A percentile compares a stretch with the other conserved stretches of the same genome.
These are phyloP conservation scores for Penicillium sp. DNA, from an alignment of 2,329 filamentous ascomycete genomes.

Conservation along the genomic window DNA sequence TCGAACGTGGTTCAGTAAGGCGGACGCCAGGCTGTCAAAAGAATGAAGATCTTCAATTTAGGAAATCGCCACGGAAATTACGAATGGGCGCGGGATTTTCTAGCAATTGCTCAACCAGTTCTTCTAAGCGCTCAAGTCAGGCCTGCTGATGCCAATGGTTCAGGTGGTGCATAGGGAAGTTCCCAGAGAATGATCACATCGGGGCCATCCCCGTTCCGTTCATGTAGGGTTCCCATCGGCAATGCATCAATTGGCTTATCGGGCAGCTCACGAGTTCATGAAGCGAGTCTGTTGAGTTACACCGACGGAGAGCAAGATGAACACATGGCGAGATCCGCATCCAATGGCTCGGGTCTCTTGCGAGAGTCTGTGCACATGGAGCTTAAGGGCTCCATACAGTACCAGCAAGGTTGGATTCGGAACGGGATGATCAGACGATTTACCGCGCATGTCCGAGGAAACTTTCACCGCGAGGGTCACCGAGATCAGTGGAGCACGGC, in stretches of 20 bases:
- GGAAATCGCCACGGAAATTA: not conserved
- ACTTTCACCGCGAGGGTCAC: constrained; percentile 1
- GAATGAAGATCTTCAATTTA: constrained; percentile 1
- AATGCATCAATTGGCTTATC: constrained; percentile 7
- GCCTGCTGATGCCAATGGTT: constrained; percentile 6
- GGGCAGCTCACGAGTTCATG: constrained; percentile 8
- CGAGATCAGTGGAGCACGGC: constrained; percentile 6
- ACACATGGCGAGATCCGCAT: constrained; percentile 20
- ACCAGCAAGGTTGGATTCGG: constrained; percentile 15
- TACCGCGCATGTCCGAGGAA: constrained; percentile 17
- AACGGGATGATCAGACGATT: constrained; percentile 14
- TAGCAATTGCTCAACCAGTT: not conserved
- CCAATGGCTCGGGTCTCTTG: not conserved
- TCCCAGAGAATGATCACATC: constrained; percentile 5
- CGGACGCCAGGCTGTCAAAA: constrained; percentile 7
- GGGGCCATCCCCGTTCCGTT: constrained; percentile 1
- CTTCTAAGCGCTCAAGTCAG: not conserved
- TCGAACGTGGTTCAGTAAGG: constrained; percentile 25
- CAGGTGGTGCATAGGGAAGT: constrained; percentile 3
- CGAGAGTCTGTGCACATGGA: constrained; percentile 4
- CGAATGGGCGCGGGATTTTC: constrained; percentile 7
- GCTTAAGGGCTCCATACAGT: constrained; percentile 1
- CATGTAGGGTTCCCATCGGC: not conserved
- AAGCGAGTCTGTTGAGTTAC: constrained; percentile 12
- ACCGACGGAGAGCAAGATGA: constrained; percentile 14